These are phyloP conservation scores for Cutaneotrichosporon curvatum DNA, from an alignment of 1,284 basidiomycete genomes.

Conservation along the genomic window DNA sequence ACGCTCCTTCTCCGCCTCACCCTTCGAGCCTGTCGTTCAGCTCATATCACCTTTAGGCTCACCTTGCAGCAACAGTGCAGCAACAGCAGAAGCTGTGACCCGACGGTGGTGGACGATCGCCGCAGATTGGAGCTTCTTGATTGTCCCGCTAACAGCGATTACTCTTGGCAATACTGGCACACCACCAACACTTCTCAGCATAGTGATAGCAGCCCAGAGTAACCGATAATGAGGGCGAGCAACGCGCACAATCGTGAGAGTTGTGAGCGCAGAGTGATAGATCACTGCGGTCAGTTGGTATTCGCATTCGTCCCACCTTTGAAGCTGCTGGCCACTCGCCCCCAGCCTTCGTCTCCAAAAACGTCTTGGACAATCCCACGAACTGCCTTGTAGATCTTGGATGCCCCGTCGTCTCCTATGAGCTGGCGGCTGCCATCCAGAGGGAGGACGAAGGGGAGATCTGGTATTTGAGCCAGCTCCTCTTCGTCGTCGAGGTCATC, in stretches of 20 bases:
- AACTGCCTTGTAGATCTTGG: conserved; percentile 27
- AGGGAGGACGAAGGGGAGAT: conserved; percentile 31
- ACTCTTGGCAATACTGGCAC: conserved; percentile 32
- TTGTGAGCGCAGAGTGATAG: conserved; percentile 40
- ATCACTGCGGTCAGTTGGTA: conserved; percentile 25
- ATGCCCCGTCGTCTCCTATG: conserved; percentile 21
- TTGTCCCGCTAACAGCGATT: conserved; percentile 39
- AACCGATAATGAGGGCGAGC: conserved; percentile 37
- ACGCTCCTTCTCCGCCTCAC: conserved; percentile 11
- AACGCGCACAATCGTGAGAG: conserved; percentile 38
- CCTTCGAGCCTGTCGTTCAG: conserved; percentile 9
- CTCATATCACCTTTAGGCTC: not conserved
- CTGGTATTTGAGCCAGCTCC: conserved; percentile 21
- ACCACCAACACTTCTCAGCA: conserved; percentile 20
- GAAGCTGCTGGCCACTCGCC: conserved; percentile 35
- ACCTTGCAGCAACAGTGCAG: conserved; percentile 14
- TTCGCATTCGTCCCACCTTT: conserved; percentile 20
- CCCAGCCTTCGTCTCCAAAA: conserved; percentile 45
- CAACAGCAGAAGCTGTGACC: conserved; percentile 22
- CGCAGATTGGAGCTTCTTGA: conserved; percentile 38
- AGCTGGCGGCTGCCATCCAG: conserved; percentile 2
- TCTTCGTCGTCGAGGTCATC: conserved; percentile 25
- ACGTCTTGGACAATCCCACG: conserved; percentile 25
- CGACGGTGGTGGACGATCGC: conserved; percentile 38
- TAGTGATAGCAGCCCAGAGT: conserved; percentile 27